Evolutionary conservation across 805 yeast species (phyloP).

Genomic region (Kazachstania martiniae): DNA sequence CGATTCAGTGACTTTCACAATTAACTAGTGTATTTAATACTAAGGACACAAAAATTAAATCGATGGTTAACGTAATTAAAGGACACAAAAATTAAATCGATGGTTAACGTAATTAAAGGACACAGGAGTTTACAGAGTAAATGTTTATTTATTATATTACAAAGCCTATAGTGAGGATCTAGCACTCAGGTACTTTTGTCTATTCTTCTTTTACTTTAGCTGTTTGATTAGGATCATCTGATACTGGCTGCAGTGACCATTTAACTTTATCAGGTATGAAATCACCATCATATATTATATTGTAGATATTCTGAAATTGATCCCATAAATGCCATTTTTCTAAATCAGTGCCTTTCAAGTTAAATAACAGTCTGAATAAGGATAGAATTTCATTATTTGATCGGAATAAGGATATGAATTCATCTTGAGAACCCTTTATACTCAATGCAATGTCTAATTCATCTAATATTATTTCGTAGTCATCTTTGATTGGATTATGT

Average conservation of each 20-base stretch:
- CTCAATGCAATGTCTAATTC: slow-evolving; percentile 19
- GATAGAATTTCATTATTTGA: slow-evolving; percentile 18
- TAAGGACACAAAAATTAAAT: no score
- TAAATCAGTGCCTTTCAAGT: slow-evolving; percentile 14
- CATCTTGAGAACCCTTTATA: slow-evolving; percentile 18
- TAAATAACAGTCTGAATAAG: slow-evolving; percentile 20
- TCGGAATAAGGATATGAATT: slow-evolving; percentile 19
- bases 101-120: no score
- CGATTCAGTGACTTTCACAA: no score
- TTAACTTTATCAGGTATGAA: slow-evolving; percentile 11
- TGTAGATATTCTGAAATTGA: slow-evolving; percentile 15
- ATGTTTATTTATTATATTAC: no score
- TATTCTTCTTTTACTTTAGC: no score
- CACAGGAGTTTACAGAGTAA: no score
- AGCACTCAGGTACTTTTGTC: no score
- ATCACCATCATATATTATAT: slow-evolving; percentile 12
- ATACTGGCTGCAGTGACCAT: slow-evolving; percentile 9
- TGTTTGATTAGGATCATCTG: no score
- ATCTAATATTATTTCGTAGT: slow-evolving; percentile 18
- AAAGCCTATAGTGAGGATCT: no score
- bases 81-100: no score
- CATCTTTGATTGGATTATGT: slow-evolving; percentile 7
- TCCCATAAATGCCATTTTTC: slow-evolving; percentile 14
- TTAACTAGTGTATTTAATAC: no score
- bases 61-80: no score